A percentile compares a stretch with the other conserved stretches of the same genome.
Evolutionary conservation across 148 eudicot genomes (phyloP).

Genomic region (Nepenthes mirabilis): DNA sequence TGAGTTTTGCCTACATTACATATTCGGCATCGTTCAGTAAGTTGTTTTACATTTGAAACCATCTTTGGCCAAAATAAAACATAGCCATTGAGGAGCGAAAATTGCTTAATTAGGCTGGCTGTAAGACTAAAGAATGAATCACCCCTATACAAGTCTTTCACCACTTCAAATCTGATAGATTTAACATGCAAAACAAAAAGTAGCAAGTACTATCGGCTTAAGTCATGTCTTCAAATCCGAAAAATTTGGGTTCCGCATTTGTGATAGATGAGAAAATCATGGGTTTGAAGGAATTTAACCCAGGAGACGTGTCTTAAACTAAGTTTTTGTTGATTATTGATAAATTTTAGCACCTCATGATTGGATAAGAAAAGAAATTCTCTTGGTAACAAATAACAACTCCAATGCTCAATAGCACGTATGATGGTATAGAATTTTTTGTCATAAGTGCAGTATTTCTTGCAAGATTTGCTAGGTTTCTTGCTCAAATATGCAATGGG

Average conservation of each 20-base stretch:
- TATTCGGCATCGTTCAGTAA: background rate
- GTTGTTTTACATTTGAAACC: too few species aligned
- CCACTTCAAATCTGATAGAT: too few species aligned
- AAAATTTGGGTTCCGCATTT: too few species aligned
- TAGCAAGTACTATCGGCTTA: too few species aligned
- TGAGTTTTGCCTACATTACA: background rate
- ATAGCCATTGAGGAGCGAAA: background rate
- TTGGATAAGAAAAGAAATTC: background rate
- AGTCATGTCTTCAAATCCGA: too few species aligned
- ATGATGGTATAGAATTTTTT: background rate
- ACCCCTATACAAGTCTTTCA: too few species aligned
- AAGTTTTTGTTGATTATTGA: too few species aligned
- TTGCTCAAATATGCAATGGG: background rate
- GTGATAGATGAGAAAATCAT: too few species aligned
- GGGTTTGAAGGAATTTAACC: background rate
- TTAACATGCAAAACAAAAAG: too few species aligned
- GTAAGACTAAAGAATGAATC: too few species aligned
- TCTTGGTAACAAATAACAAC: background rate
- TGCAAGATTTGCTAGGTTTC: background rate
- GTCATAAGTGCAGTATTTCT: background rate
- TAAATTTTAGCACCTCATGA: background rate
- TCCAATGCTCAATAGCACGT: background rate
- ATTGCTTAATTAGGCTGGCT: too few species aligned
- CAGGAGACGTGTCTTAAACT: background rate
- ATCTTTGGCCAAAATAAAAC: background rate